A percentile compares a stretch with the other conserved stretches of the same genome.
Evolutionary conservation across 2,329 filamentous ascomycete species (phyloP).

Genomic region (Curvularia lunata): DNA sequence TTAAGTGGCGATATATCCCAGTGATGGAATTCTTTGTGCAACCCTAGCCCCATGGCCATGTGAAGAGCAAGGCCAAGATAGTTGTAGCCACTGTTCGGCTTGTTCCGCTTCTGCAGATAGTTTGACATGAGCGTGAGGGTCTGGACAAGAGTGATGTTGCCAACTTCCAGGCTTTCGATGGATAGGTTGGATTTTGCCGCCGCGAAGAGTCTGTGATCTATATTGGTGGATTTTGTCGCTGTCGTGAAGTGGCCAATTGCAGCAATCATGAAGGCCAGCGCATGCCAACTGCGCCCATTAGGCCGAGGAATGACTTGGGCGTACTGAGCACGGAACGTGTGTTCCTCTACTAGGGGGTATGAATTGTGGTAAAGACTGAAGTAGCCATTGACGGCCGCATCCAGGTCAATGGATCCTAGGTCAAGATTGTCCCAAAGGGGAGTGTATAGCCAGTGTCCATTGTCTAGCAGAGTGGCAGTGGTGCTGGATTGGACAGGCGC

Average conservation of each 20-base stretch:
- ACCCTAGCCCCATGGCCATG: slow-evolving; percentile 58
- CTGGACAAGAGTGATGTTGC: slow-evolving; percentile 58
- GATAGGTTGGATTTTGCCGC: slow-evolving; percentile 54
- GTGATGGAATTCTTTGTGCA: slow-evolving; percentile 59
- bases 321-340: slow-evolving; percentile 56
- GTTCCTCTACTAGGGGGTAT: slow-evolving; percentile 58
- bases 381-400: slow-evolving; percentile 49
- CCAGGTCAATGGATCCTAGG: not conserved
- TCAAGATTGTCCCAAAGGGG: not conserved
- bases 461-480: not conserved
- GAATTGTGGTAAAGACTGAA: slow-evolving; percentile 56
- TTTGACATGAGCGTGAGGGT: slow-evolving; percentile 56
- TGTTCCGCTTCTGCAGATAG: slow-evolving; percentile 59
- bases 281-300: slow-evolving; percentile 41
- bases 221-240: slow-evolving; percentile 1
- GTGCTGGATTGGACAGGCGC: not conserved
- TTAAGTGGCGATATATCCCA: slow-evolving; percentile 54
- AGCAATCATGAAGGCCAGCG: slow-evolving; percentile 1
- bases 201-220: slow-evolving; percentile 1
- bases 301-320: slow-evolving; percentile 48
- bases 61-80: slow-evolving; percentile 57
- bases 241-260: slow-evolving; percentile 3
- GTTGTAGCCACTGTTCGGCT: slow-evolving; percentile 59
- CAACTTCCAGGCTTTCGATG: slow-evolving; percentile 57
- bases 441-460: slow-evolving; percentile 1